These are phyloP conservation scores for Vitis cinerea DNA, from an alignment of 164 flowering plant genomes.

Conservation along the genomic window DNA sequence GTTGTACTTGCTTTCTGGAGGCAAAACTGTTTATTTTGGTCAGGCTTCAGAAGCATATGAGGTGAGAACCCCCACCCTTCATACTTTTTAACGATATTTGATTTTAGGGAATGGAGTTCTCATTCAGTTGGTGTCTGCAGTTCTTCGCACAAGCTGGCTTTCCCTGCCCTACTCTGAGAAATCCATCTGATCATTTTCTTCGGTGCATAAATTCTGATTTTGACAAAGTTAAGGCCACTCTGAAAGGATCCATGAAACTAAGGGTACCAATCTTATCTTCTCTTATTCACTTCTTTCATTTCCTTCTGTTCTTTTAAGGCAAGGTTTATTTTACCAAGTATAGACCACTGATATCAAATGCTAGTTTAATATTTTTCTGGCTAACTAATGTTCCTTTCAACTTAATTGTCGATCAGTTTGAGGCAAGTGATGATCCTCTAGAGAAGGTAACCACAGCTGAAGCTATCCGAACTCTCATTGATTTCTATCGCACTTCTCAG, in stretches of 20 bases:
- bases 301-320: neutral
- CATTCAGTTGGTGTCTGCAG: slow-evolving; percentile 30
- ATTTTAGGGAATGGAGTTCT: no score
- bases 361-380: neutral
- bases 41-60: slow-evolving; percentile 83
- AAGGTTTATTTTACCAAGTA: no score
- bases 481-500: slow-evolving; percentile 63
- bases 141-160: slow-evolving; percentile 96
- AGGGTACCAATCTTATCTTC: slow-evolving; percentile 40
- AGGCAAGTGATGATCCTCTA: slow-evolving; percentile 72
- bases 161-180: slow-evolving; percentile 93
- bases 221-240: slow-evolving; percentile 91
- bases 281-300: neutral
- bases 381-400: neutral
- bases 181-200: slow-evolving; percentile 95
- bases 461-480: slow-evolving; percentile 63
- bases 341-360: no score
- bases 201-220: slow-evolving; percentile 91
- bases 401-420: slow-evolving; percentile 49
- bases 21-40: slow-evolving; percentile 90
- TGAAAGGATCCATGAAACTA: slow-evolving; percentile 91
- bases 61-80: slow-evolving; percentile 29
- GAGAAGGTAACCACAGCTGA: slow-evolving; percentile 83
- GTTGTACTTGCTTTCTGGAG: slow-evolving; percentile 86
- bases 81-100: neutral